phyloP scores from a whole-genome alignment of 208 protist species.

The Balamuthia mandrillaris region DNA sequence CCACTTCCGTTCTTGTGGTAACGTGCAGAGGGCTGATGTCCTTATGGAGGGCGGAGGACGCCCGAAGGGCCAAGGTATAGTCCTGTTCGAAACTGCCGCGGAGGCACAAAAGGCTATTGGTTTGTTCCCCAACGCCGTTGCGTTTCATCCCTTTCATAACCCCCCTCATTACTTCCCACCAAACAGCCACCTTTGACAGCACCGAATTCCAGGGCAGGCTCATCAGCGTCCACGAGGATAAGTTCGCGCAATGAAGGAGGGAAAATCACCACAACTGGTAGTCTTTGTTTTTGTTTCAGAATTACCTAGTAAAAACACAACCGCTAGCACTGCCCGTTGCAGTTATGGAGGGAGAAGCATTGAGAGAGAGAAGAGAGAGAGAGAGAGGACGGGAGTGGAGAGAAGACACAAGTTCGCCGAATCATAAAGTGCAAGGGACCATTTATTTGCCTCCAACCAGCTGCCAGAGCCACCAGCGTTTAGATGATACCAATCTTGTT shows the following conservation, averaged over 20 bases:
- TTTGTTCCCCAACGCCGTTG: background rate
- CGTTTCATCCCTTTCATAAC: background rate
- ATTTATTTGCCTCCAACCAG: background rate
- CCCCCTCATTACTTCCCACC: background rate
- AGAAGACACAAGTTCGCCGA: background rate
- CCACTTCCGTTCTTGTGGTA: background rate
- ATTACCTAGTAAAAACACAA: too few relatives aligned
- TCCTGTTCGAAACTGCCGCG: background rate
- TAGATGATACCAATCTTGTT: conserved; percentile 86
- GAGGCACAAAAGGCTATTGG: background rate
- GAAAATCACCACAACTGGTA: background rate
- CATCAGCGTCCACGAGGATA: conserved; percentile 15
- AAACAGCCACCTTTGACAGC: conserved; percentile 9
- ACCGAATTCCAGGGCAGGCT: conserved; percentile 4
- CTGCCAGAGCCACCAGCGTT: conserved; percentile 10
- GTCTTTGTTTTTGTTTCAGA: too few relatives aligned
- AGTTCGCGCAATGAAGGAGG: background rate
- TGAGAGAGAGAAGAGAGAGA: background rate
- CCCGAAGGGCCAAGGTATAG: background rate
- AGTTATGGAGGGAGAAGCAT: background rate
- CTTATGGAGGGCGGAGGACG: background rate
- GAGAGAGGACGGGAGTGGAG: background rate
- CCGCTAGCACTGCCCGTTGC: too few relatives aligned
- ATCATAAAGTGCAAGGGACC: background rate
- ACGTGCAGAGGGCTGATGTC: background rate